Conservation (phyloP, 139 green algal species). For the Micromonas pusilla region DNA sequence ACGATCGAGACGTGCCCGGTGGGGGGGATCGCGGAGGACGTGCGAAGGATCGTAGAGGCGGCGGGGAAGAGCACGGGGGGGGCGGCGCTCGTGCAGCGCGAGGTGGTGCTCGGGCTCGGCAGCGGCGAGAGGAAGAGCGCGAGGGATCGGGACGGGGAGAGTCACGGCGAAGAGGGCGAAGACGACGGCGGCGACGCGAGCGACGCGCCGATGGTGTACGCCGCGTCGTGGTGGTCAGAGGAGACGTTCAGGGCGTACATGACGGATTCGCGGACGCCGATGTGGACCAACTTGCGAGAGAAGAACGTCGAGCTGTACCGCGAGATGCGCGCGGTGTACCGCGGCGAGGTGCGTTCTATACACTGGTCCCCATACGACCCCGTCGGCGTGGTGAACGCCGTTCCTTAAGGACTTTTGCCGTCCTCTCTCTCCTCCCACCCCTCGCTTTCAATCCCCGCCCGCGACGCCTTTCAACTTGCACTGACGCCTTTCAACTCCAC, state of each 20-base stretch:
- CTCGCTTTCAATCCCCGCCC: too few relatives aligned
- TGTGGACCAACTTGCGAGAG: conserved; percentile 73
- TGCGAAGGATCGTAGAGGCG: not conserved
- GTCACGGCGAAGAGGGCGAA: not conserved
- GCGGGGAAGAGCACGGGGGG: too few relatives aligned
- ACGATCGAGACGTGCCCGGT: not conserved
- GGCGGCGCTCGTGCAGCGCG: conserved; percentile 47
- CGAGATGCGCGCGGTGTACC: conserved; percentile 61
- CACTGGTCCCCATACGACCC: too few relatives aligned
- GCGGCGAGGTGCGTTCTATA: too few relatives aligned
- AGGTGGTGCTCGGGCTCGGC: conserved; percentile 43
- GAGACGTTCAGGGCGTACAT: conserved; percentile 33
- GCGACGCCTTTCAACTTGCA: too few relatives aligned
- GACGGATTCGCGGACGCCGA: conserved; percentile 49
- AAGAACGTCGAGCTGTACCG: conserved; percentile 73
- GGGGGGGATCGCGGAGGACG: conserved; percentile 11
- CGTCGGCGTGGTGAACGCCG: too few relatives aligned
- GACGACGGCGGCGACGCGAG: not conserved
- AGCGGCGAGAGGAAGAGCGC: not conserved
- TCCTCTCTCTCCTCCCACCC: too few relatives aligned
- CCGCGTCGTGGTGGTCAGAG: conserved; percentile 82
- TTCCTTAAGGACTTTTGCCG: too few relatives aligned
- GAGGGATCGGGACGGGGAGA: not conserved
- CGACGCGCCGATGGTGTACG: conserved; percentile 73
- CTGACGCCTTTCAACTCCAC: too few relatives aligned